Conservation (phyloP, 2,329 filamentous ascomycete species). For the Rasamsonia emersonii region DNA sequence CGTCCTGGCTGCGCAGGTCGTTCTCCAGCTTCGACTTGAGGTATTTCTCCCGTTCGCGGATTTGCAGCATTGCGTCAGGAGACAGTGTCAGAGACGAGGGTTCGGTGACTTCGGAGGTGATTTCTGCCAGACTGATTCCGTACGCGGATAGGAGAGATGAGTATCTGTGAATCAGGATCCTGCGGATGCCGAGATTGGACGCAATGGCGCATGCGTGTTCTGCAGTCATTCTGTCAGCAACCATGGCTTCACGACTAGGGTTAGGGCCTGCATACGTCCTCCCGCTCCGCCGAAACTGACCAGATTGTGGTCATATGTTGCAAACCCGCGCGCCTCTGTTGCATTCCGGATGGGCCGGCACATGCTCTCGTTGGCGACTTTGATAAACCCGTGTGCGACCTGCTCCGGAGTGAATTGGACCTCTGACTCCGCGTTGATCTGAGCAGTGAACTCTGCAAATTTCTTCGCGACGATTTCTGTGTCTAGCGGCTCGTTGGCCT, state of each 20-base stretch:
- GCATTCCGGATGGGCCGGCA: conserved; percentile 73
- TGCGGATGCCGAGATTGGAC: conserved; percentile 67
- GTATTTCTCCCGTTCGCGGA: conserved; percentile 3
- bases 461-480: conserved; percentile 59
- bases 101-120: conserved; percentile 78
- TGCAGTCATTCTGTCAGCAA: conserved; percentile 1
- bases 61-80: conserved; percentile 15
- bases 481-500: conserved; percentile 72
- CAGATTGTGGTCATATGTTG: conserved; percentile 81
- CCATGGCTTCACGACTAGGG: too few relatives aligned
- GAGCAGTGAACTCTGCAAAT: conserved; percentile 63
- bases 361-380: conserved; percentile 37
- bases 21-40: conserved; percentile 63
- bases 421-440: conserved; percentile 59
- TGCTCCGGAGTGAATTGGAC: conserved; percentile 19
- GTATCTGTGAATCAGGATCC: conserved; percentile 76
- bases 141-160: conserved; percentile 85
- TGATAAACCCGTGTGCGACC: conserved; percentile 33
- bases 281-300: conserved; percentile 89
- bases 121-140: conserved; percentile 85
- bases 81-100: conserved; percentile 5
- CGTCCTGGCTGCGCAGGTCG: conserved; percentile 66
- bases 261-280: conserved; percentile 40
- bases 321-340: conserved; percentile 86
- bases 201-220: conserved; percentile 83